These are phyloP conservation scores for Debaryomyces maramus DNA, from an alignment of 805 yeast species.

Conservation along the genomic window DNA sequence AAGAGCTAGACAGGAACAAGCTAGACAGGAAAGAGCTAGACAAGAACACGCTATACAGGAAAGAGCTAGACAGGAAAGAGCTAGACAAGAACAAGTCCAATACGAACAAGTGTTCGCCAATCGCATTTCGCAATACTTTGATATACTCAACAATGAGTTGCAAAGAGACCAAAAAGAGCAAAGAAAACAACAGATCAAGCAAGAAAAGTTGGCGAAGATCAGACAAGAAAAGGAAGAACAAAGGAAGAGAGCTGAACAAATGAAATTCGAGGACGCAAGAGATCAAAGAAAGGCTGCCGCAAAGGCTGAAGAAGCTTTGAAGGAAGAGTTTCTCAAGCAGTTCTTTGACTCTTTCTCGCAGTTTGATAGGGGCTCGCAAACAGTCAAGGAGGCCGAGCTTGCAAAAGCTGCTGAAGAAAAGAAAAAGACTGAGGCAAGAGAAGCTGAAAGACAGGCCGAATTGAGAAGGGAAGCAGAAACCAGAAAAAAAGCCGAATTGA, in stretches of 20 bases:
- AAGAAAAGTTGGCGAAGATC: slow-evolving; percentile 4
- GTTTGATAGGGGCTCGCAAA: no score
- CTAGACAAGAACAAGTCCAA: not conserved
- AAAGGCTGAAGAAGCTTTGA: not conserved
- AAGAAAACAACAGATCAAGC: slow-evolving; percentile 3
- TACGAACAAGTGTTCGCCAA: not conserved
- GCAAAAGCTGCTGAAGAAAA: not conserved
- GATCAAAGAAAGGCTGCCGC: not conserved
- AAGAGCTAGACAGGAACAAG: not conserved
- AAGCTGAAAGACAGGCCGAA: not conserved
- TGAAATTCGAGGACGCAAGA: not conserved
- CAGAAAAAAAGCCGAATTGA: not conserved
- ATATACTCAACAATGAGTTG: not conserved
- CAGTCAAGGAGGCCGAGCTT: no score
- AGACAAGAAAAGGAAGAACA: slow-evolving; percentile 6
- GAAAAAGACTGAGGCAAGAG: no score
- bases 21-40: not conserved
- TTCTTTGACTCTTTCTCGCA: not conserved
- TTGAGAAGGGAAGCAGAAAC: not conserved
- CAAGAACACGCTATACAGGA: not conserved
- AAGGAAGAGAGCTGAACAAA: not conserved
- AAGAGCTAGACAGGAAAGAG: slow-evolving; percentile 1
- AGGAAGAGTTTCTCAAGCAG: slow-evolving; percentile 2
- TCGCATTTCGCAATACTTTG: not conserved
- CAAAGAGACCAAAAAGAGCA: not conserved